phyloP scores from a whole-genome alignment of 148 eudicot species.

The Rhododendron ferrugineum region DNA sequence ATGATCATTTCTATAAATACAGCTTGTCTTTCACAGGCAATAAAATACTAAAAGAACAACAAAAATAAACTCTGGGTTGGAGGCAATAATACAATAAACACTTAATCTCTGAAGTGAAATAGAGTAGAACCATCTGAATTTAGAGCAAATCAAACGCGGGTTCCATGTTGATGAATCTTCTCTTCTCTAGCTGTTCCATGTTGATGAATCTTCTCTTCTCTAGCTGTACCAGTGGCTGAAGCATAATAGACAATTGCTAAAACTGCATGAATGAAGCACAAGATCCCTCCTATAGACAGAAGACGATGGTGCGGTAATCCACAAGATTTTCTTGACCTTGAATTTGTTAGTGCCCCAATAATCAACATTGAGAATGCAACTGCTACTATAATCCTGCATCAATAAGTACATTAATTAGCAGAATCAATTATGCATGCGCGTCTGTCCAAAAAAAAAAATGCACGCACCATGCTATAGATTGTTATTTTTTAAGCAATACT shows the following conservation, averaged over 20 bases:
- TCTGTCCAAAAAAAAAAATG: too few relatives aligned
- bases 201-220: slow-evolving; percentile 4
- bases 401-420: neutral
- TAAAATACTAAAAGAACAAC: neutral
- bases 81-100: neutral
- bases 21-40: neutral
- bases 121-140: neutral
- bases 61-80: neutral
- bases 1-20: neutral
- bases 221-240: slow-evolving; percentile 32
- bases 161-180: neutral
- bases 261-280: slow-evolving; percentile 56
- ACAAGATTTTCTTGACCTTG: slow-evolving; percentile 44
- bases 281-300: slow-evolving; percentile 48
- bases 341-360: slow-evolving; percentile 38
- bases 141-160: neutral
- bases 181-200: slow-evolving; percentile 13
- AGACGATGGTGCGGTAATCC: slow-evolving; percentile 39
- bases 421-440: neutral
- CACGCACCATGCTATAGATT: too few relatives aligned
- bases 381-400: slow-evolving; percentile 46
- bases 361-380: slow-evolving; percentile 59
- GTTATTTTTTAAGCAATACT: too few relatives aligned
- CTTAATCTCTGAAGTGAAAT: neutral
- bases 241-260: slow-evolving; percentile 43